These are phyloP conservation scores for Candida tropicalis DNA, from an alignment of 1,139 yeast genomes.

Conservation along the genomic window DNA sequence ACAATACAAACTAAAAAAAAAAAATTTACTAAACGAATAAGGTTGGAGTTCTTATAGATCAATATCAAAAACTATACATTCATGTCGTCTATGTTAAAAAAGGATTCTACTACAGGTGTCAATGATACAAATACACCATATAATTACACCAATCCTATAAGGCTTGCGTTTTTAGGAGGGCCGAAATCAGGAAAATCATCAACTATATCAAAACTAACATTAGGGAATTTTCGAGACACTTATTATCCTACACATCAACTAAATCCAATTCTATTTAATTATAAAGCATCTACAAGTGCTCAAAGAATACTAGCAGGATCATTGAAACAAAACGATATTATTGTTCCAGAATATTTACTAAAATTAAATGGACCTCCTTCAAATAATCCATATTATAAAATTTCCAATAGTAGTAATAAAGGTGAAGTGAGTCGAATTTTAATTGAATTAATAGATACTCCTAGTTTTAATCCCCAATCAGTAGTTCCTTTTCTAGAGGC, in stretches of 20 bases:
- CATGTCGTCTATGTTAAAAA: background rate
- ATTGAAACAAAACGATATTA: conserved; percentile 15
- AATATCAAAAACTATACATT: background rate
- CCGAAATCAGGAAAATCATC: conserved; percentile 55
- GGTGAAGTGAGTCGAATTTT: conserved; percentile 53
- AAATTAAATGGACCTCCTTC: conserved; percentile 7
- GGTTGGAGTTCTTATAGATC: no score
- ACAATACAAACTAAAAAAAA: background rate
- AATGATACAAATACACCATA: conserved; percentile 18
- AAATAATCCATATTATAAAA: conserved; percentile 28
- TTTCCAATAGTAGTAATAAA: conserved; percentile 19
- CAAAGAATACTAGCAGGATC: conserved; percentile 7
- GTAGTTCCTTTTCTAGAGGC: conserved; percentile 76
- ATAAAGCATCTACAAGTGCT: conserved; percentile 37
- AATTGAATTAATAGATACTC: conserved; percentile 72
- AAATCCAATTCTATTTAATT: conserved; percentile 58
- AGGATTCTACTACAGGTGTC: background rate
- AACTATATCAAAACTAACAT: conserved; percentile 50
- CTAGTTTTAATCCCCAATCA: conserved; percentile 63
- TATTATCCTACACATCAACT: conserved; percentile 68
- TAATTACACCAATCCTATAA: conserved; percentile 42
- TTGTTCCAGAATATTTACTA: background rate
- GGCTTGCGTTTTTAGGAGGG: conserved; percentile 62
- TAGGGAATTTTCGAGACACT: conserved; percentile 52
- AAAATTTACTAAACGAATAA: no score